A percentile compares a stretch with the other conserved stretches of the same genome.
phyloP scores from a whole-genome alignment of 345 rosid species.

The Syzygium grande region DNA sequence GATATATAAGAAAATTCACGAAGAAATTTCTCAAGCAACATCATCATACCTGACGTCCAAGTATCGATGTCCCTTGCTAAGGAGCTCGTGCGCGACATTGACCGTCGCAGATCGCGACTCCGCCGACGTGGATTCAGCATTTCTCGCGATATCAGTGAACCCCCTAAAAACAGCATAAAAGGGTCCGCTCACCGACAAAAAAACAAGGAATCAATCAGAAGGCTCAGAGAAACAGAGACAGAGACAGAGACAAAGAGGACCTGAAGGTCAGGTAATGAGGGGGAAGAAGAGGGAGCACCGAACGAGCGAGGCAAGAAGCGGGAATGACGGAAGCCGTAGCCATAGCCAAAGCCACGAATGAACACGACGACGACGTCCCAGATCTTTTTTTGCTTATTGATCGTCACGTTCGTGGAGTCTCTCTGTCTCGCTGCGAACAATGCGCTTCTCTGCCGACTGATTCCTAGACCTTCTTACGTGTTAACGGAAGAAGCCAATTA shows the following conservation, averaged over 20 bases:
- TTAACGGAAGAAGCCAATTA: not conserved
- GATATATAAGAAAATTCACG: not conserved
- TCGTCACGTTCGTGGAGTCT: not conserved
- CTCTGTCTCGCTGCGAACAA: not conserved
- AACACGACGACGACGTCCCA: not conserved
- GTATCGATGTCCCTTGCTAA: conserved; percentile 12
- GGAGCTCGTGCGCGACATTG: conserved; percentile 9
- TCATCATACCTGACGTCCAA: conserved; percentile 20
- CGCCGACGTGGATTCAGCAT: not conserved
- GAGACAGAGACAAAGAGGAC: not conserved
- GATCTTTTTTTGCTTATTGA: not conserved
- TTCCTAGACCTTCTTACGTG: not conserved
- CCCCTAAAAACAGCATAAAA: not conserved
- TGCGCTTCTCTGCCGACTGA: not conserved
- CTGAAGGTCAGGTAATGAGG: not conserved
- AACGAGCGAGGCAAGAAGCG: not conserved
- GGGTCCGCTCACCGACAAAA: not conserved
- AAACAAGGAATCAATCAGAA: not conserved
- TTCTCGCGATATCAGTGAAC: not conserved
- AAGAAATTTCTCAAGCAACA: not conserved
- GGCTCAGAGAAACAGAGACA: not conserved
- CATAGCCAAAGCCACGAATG: not conserved
- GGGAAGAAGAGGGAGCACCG: not conserved
- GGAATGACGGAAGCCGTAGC: not conserved
- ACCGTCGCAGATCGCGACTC: conserved; percentile 8